A percentile compares a stretch with the other conserved stretches of the same genome.
These are phyloP conservation scores for Tausonia pullulans DNA, from an alignment of 1,284 basidiomycete species.

Conservation along the genomic window DNA sequence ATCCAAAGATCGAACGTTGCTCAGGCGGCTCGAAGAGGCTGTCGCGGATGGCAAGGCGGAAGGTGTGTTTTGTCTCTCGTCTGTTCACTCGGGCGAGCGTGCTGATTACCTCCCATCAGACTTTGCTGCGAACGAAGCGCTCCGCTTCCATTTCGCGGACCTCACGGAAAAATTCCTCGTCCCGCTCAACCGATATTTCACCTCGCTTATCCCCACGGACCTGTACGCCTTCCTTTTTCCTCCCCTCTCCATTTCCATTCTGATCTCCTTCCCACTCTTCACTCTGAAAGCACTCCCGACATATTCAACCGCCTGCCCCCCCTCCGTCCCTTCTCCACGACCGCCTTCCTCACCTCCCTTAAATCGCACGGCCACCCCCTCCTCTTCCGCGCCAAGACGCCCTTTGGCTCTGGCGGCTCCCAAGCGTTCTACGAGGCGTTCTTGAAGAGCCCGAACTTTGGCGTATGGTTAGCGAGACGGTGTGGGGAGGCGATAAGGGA, in stretches of 20 bases:
- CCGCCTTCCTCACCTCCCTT: constrained; percentile 69
- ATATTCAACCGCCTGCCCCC: constrained; percentile 37
- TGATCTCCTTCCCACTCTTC: not conserved
- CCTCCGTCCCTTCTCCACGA: constrained; percentile 66
- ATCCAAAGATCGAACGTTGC: constrained; percentile 64
- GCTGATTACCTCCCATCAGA: constrained; percentile 18
- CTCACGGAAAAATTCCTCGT: constrained; percentile 81
- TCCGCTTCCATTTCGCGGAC: constrained; percentile 76
- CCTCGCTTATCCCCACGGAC: constrained; percentile 61
- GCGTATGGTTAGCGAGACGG: constrained; percentile 11
- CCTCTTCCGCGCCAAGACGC: constrained; percentile 45
- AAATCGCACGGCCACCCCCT: constrained; percentile 65
- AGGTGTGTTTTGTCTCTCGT: constrained; percentile 38
- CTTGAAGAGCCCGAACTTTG: constrained; percentile 7
- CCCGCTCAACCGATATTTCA: constrained; percentile 85
- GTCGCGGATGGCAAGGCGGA: constrained; percentile 41
- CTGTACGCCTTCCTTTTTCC: constrained; percentile 11
- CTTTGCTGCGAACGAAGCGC: constrained; percentile 43
- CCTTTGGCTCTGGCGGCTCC: not conserved
- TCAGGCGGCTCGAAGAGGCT: constrained; percentile 55
- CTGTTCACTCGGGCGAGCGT: not conserved
- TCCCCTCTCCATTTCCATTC: constrained; percentile 17
- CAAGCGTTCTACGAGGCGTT: constrained; percentile 13
- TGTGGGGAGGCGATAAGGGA: constrained; percentile 15
- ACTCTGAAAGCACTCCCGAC: constrained; percentile 27